phyloP scores from a whole-genome alignment of 78 protist genomes.

The Planoprotostelium fungivorum region DNA sequence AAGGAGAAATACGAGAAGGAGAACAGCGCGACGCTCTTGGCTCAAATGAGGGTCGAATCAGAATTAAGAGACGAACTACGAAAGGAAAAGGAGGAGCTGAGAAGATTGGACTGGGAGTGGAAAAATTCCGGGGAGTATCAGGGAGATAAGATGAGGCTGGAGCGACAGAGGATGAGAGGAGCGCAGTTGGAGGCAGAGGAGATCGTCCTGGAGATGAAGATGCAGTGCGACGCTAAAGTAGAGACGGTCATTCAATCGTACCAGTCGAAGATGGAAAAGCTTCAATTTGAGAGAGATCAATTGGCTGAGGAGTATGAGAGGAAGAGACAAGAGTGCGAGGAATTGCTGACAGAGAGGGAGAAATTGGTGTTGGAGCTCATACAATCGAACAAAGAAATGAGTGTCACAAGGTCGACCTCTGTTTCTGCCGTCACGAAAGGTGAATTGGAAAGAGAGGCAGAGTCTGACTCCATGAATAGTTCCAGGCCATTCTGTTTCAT shows the following conservation, averaged over 20 bases:
- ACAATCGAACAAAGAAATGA: background rate
- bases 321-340: background rate
- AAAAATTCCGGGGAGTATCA: background rate
- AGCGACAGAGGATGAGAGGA: background rate
- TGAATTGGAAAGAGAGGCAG: background rate
- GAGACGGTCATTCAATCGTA: background rate
- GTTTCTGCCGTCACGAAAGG: background rate
- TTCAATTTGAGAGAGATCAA: background rate
- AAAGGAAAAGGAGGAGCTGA: background rate
- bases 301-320: background rate
- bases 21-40: background rate
- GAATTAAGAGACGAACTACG: background rate
- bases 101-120: background rate
- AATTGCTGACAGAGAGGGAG: background rate
- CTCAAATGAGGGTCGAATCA: background rate
- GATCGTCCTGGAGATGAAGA: background rate
- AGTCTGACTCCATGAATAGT: background rate
- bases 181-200: background rate
- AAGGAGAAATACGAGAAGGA: slow-evolving; percentile 2
- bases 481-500: background rate
- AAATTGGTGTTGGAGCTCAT: background rate
- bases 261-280: background rate
- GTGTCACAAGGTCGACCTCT: background rate
- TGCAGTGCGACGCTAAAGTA: background rate
- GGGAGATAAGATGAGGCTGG: background rate